A percentile compares a stretch with the other conserved stretches of the same genome.
These are phyloP conservation scores for Gaeumannomyces sp. DNA, from an alignment of 2,329 filamentous ascomycete species.

Conservation along the genomic window DNA sequence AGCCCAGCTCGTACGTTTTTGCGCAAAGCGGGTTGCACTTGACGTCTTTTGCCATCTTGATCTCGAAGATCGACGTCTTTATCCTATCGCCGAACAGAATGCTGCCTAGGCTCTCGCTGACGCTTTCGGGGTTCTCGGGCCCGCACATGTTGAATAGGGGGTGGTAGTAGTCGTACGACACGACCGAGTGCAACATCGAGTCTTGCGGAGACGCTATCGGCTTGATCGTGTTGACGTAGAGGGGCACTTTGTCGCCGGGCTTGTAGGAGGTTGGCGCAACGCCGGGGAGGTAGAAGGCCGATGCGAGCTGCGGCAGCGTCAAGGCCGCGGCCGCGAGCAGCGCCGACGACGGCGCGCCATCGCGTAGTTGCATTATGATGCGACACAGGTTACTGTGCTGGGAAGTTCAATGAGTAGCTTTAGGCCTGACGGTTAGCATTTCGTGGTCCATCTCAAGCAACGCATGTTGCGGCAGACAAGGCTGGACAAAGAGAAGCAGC, in stretches of 20 bases:
- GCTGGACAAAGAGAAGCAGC: neutral
- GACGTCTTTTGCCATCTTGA: conserved; percentile 82
- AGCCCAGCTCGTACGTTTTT: conserved; percentile 55
- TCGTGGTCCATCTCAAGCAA: neutral
- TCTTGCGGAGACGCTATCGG: conserved; percentile 73
- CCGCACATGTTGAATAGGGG: conserved; percentile 81
- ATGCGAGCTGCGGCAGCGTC: conserved; percentile 45
- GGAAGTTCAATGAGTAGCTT: neutral
- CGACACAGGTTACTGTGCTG: neutral
- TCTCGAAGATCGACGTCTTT: conserved; percentile 85
- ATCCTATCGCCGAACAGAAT: conserved; percentile 97
- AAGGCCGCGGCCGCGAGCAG: conserved; percentile 45
- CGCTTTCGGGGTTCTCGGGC: conserved; percentile 67
- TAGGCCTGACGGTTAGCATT: neutral
- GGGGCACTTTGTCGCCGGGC: conserved; percentile 68
- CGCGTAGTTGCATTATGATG: conserved; percentile 40
- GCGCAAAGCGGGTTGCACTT: conserved; percentile 77
- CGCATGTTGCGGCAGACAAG: too few relatives aligned
- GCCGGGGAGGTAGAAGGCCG: conserved; percentile 92
- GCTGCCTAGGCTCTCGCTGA: conserved; percentile 86
- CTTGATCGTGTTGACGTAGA: conserved; percentile 89
- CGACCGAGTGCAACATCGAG: conserved; percentile 79
- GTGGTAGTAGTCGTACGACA: conserved; percentile 96
- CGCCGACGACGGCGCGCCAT: conserved; percentile 39
- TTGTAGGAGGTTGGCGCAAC: conserved; percentile 93